Base-by-base conservation (phyloP, 441 rosid genomes). In the Kokia cookei region DNA sequence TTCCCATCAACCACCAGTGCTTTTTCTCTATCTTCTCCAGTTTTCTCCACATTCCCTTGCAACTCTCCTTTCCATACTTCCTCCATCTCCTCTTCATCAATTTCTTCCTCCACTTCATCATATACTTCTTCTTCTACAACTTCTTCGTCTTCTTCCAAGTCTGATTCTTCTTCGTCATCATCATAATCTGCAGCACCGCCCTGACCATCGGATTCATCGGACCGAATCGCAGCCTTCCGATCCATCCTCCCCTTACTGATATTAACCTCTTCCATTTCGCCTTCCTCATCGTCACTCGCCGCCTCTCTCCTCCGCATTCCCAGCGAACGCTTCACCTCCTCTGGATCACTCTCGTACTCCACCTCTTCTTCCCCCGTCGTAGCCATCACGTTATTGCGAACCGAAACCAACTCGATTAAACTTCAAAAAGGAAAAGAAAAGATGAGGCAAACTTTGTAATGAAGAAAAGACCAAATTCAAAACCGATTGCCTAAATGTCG, bases 271-370 rank as follows among this genome's bases (percentile, higher is more conserved):
- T 45, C 83, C 7, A 51, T 84, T 66, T 74, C 92, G 2, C 77
- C 91, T 13, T 86, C 93, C 53, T 92, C 99, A 12, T 96, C 98
- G 67, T 96, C 99, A 74, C 97, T 93, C 7, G 99, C 87, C 5
- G 88, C 99, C 75, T 88, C 89, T 74, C 96, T 83, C 81, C 93
- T 81, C 81, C 98, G 84, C 92, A 81, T 78, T 29, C 82, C 86
- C 78, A 92, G 79, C 13, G 90, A 84, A 7, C 89, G 86, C 79
- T 90, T 86, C 59, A 83, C 81, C 85, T 92, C 99, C 79, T 92
- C 99, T 1, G 93, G 94, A 85, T 96, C 98, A 76, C 99, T 96
- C 82, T 93, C 99, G 40, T 92, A 96, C 19, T 90, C 98, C 62
- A 84, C 74, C 27, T 89, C 96, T 58, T 82, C 94, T 27, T 75